These are phyloP conservation scores for Leucocoprinus leucothites DNA, from an alignment of 768 basidiomycete species.

Conservation along the genomic window DNA sequence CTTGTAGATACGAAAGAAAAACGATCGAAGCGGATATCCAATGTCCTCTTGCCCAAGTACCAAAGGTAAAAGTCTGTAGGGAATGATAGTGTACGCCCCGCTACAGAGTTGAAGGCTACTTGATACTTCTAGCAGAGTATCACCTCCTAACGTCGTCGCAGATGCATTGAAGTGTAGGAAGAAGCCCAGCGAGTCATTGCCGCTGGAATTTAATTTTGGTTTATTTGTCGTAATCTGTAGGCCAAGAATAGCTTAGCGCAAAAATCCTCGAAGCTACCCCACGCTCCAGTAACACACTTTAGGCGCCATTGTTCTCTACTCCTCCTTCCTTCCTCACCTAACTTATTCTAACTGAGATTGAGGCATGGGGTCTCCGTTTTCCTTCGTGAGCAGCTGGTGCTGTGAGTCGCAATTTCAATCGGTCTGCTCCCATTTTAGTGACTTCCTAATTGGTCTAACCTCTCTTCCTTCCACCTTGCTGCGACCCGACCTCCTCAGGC, in stretches of 20 bases:
- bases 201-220: background rate
- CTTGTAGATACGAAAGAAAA: too few relatives aligned
- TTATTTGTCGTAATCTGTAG: background rate
- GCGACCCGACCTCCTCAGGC: background rate
- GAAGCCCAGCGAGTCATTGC: too few relatives aligned
- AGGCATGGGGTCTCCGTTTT: slow-evolving; percentile 1
- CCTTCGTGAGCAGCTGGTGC: slow-evolving; percentile 5
- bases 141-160: too few relatives aligned
- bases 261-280: background rate
- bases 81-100: too few relatives aligned
- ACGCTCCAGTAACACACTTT: background rate
- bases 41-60: too few relatives aligned
- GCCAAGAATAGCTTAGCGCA: slow-evolving; percentile 6
- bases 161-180: too few relatives aligned
- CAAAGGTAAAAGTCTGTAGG: too few relatives aligned
- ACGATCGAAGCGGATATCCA: too few relatives aligned
- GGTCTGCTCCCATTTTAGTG: background rate
- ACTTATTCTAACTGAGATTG: background rate
- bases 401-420: slow-evolving; percentile 7
- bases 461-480: background rate
- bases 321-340: background rate
- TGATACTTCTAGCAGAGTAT: too few relatives aligned
- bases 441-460: too few relatives aligned
- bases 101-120: too few relatives aligned
- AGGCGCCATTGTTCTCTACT: background rate